Conservation (phyloP, 2,329 filamentous ascomycete genomes). For the Pezicula radicicola region DNA sequence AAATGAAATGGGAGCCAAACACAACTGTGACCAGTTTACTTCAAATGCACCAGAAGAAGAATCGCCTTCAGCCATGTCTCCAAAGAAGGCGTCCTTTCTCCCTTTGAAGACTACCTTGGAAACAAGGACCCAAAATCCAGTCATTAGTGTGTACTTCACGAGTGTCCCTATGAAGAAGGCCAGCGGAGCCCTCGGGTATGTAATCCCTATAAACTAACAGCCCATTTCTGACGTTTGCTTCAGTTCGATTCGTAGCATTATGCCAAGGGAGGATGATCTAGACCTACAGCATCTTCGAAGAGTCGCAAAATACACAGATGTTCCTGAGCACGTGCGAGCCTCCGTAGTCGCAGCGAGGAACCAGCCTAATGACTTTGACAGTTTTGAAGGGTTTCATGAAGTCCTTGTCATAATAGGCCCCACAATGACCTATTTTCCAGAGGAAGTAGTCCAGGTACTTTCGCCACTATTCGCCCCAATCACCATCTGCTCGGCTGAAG, state of each 20-base stretch:
- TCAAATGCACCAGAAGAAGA: neutral
- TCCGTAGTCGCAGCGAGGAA: slow-evolving; percentile 41
- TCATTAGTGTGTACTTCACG: slow-evolving; percentile 66
- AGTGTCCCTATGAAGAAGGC: slow-evolving; percentile 69
- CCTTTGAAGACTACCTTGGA: slow-evolving; percentile 65
- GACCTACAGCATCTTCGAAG: slow-evolving; percentile 70
- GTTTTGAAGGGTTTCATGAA: slow-evolving; percentile 38
- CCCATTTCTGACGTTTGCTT: slow-evolving; percentile 11
- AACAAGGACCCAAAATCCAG: slow-evolving; percentile 53
- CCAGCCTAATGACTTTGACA: slow-evolving; percentile 56
- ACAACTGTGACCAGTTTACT: neutral
- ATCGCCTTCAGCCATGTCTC: too few relatives aligned
- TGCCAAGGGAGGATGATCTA: slow-evolving; percentile 59
- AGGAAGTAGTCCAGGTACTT: slow-evolving; percentile 48
- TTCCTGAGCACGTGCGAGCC: slow-evolving; percentile 63
- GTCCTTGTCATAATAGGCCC: slow-evolving; percentile 49
- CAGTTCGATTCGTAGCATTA: slow-evolving; percentile 53
- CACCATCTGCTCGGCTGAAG: slow-evolving; percentile 44
- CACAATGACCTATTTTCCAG: slow-evolving; percentile 45
- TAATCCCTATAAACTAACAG: slow-evolving; percentile 13
- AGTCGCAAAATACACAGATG: slow-evolving; percentile 68
- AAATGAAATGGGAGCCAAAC: neutral
- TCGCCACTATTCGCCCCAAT: slow-evolving; percentile 48
- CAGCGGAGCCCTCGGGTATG: slow-evolving; percentile 70
- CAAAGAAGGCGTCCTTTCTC: slow-evolving; percentile 35